Conservation (phyloP, 345 rosid genomes). For the Gynandropsis gynandra region DNA sequence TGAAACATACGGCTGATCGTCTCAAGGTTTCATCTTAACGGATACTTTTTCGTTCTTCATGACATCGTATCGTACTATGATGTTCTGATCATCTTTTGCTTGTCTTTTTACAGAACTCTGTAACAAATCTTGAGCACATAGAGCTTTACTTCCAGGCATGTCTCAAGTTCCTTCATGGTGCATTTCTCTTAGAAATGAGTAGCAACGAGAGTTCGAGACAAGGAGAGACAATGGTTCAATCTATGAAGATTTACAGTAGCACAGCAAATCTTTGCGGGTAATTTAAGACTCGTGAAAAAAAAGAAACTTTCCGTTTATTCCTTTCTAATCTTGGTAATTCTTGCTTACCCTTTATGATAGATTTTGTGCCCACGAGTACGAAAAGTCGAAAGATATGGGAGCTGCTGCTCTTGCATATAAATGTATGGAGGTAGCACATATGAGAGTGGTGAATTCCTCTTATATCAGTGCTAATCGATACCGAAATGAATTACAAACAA, state of each 20-base stretch:
- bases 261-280: constrained; percentile 98
- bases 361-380: constrained; percentile 92
- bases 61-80: constrained; percentile 12
- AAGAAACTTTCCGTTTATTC: constrained; percentile 3
- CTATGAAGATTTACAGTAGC: constrained; percentile 58
- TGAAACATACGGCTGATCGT: constrained; percentile 95
- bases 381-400: constrained; percentile 84
- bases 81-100: constrained; percentile 7
- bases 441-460: constrained; percentile 81
- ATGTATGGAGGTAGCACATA: constrained; percentile 88
- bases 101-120: constrained; percentile 44
- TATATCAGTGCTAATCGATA: constrained; percentile 60
- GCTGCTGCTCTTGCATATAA: constrained; percentile 97
- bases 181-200: constrained; percentile 66
- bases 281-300: constrained; percentile 28
- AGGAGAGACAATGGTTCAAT: constrained; percentile 60
- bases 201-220: constrained; percentile 55
- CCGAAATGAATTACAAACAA: constrained; percentile 59
- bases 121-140: constrained; percentile 51
- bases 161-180: constrained; percentile 88
- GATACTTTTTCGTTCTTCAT: constrained; percentile 11
- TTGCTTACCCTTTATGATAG: constrained; percentile 31
- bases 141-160: constrained; percentile 90
- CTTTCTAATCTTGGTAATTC: constrained; percentile 15
- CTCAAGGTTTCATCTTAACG: constrained; percentile 46